Evolutionary conservation across 139 green algal genomes (phyloP).

Genomic region (Chlorella sp.): DNA sequence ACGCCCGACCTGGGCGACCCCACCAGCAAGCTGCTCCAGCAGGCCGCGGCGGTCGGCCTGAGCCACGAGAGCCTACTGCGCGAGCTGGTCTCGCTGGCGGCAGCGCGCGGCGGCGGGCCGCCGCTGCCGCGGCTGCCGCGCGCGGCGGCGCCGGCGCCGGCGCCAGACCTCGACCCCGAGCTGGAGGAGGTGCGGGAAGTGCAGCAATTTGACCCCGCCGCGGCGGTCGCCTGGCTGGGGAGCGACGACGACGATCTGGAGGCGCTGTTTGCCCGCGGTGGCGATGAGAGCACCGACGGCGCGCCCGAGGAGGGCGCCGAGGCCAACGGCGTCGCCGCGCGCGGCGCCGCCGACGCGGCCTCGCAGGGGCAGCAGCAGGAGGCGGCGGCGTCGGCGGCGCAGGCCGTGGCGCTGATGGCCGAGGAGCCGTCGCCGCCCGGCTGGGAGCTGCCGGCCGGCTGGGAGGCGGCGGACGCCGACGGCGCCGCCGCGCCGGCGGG

Average conservation of each 20-base stretch:
- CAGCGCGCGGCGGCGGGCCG: neutral
- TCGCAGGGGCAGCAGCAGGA: neutral
- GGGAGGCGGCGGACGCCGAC: neutral
- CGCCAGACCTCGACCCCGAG: no score
- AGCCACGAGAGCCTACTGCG: constrained; percentile 12
- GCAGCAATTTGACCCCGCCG: no score
- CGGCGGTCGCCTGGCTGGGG: no score
- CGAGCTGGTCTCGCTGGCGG: constrained; percentile 22
- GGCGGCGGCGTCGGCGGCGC: neutral
- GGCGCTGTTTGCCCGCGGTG: no score
- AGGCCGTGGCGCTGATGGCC: neutral
- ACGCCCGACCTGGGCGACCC: constrained; percentile 13
- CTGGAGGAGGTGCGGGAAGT: no score
- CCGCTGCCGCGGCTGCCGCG: constrained; percentile 24
- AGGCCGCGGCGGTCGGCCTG: constrained; percentile 19
- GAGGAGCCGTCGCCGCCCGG: neutral
- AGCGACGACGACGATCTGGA: no score
- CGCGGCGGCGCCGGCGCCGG: neutral
- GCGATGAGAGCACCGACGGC: no score
- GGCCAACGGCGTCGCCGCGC: neutral
- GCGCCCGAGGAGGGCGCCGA: neutral
- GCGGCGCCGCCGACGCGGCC: no score
- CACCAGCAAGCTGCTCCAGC: constrained; percentile 12
- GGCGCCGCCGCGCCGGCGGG: neutral
- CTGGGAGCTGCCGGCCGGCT: constrained; percentile 6